phyloP scores from a whole-genome alignment of 73 alveolate genomes.

The Effrenium voratum region DNA sequence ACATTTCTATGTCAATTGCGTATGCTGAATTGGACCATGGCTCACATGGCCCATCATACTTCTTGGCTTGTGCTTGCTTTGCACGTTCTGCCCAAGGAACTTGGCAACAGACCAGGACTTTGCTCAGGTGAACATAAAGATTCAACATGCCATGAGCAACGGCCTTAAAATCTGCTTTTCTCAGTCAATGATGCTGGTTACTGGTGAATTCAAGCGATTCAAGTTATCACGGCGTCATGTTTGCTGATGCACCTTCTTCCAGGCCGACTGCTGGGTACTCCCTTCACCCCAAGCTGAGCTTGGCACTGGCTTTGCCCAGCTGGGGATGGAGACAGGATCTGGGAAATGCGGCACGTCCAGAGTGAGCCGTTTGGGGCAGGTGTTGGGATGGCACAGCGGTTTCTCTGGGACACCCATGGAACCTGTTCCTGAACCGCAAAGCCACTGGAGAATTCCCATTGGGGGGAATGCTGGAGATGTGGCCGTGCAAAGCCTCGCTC shows the following conservation, averaged over 20 bases:
- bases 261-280: slow-evolving; percentile 84
- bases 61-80: neutral
- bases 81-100: slow-evolving; percentile 32
- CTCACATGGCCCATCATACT: neutral
- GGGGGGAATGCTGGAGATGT: too few species aligned
- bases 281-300: slow-evolving; percentile 65
- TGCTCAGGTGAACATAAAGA: slow-evolving; percentile 74
- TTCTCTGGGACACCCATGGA: too few species aligned
- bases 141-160: slow-evolving; percentile 75
- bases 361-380: neutral
- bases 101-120: slow-evolving; percentile 83
- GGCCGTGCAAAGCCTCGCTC: too few species aligned
- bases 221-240: neutral
- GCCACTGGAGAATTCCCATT: too few species aligned
- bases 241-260: neutral
- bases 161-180: neutral
- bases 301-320: too few species aligned
- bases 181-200: neutral
- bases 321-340: too few species aligned
- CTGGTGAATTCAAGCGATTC: neutral
- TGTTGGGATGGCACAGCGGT: neutral
- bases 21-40: too few species aligned
- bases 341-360: neutral
- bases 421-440: too few species aligned
- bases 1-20: too few species aligned